Conservation (phyloP, 441 rosid species). For the Corymbia calophylla region DNA sequence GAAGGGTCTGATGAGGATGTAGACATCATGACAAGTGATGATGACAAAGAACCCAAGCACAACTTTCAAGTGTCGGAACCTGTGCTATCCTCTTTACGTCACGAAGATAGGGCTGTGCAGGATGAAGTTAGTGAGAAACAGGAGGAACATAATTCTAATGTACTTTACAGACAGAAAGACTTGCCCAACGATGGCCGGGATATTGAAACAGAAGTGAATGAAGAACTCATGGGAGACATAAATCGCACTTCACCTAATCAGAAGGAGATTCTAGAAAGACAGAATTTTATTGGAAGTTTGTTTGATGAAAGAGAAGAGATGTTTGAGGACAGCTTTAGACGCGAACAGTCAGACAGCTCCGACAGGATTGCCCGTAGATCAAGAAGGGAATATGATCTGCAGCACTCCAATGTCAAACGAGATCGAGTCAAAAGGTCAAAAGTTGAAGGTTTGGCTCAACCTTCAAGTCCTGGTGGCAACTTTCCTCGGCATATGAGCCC, state of each 20-base stretch:
- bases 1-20: slow-evolving; percentile 95
- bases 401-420: slow-evolving; percentile 35
- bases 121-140: slow-evolving; percentile 37
- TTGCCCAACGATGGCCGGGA: slow-evolving; percentile 49
- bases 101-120: slow-evolving; percentile 13
- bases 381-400: slow-evolving; percentile 36
- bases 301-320: slow-evolving; percentile 67
- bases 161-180: slow-evolving; percentile 51
- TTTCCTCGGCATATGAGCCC: slow-evolving; percentile 31
- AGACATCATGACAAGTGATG: slow-evolving; percentile 88
- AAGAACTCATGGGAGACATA: slow-evolving; percentile 31
- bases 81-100: slow-evolving; percentile 18
- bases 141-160: slow-evolving; percentile 43
- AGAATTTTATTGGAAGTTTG: slow-evolving; percentile 67
- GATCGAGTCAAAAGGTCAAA: slow-evolving; percentile 44
- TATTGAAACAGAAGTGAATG: slow-evolving; percentile 27
- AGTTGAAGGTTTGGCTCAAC: slow-evolving; percentile 39
- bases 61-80: slow-evolving; percentile 31
- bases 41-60: slow-evolving; percentile 52
- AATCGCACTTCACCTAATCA: slow-evolving; percentile 25
- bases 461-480: slow-evolving; percentile 33
- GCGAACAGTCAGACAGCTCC: slow-evolving; percentile 43
- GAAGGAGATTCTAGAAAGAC: slow-evolving; percentile 44
- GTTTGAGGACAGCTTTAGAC: slow-evolving; percentile 29
- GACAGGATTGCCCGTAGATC: slow-evolving; percentile 40